A percentile compares a stretch with the other conserved stretches of the same genome.
Evolutionary conservation across 805 yeast genomes (phyloP).

Genomic region (Saccharomycopsis fermentans): DNA sequence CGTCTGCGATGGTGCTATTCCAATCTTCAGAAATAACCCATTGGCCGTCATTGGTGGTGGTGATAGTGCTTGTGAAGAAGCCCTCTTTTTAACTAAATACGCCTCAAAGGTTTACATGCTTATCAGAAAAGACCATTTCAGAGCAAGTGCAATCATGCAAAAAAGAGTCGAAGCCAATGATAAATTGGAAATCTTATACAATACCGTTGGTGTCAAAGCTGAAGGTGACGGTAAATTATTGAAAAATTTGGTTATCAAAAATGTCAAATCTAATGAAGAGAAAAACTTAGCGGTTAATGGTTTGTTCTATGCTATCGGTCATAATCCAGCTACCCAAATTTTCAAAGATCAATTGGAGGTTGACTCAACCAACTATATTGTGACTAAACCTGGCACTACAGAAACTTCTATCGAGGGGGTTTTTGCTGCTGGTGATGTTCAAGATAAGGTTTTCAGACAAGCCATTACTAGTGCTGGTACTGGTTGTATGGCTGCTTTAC

Average conservation of each 20-base stretch:
- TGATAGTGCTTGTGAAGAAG: slow-evolving; percentile 99
- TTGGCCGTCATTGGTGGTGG: slow-evolving; percentile 98
- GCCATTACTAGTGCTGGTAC: slow-evolving; percentile 99
- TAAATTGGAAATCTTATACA: slow-evolving; percentile 83
- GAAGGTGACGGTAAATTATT: slow-evolving; percentile 89
- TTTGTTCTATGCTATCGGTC: slow-evolving; percentile 96
- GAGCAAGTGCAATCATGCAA: slow-evolving; percentile 97
- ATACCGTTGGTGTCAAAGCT: slow-evolving; percentile 79
- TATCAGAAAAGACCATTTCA: slow-evolving; percentile 86
- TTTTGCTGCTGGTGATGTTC: slow-evolving; percentile 98
- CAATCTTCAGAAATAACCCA: slow-evolving; percentile 96
- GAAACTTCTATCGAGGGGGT: slow-evolving; percentile 81
- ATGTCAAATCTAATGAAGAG: slow-evolving; percentile 61
- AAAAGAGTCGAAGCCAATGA: slow-evolving; percentile 78
- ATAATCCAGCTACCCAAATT: slow-evolving; percentile 84
- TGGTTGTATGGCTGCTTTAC: slow-evolving; percentile 99
- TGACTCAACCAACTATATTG: slow-evolving; percentile 81
- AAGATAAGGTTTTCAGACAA: slow-evolving; percentile 94
- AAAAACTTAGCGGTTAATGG: slow-evolving; percentile 75
- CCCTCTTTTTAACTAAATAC: slow-evolving; percentile 90
- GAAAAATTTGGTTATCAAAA: slow-evolving; percentile 50
- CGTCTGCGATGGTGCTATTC: slow-evolving; percentile 99
- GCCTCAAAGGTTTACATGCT: slow-evolving; percentile 91
- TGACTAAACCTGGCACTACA: slow-evolving; percentile 84
- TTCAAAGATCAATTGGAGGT: slow-evolving; percentile 70